Percentiles rank a stretch among this genome's conserved stretches.
These are phyloP conservation scores for Debaryomyces sp. DNA, from an alignment of 1,139 yeast genomes.

Conservation along the genomic window DNA sequence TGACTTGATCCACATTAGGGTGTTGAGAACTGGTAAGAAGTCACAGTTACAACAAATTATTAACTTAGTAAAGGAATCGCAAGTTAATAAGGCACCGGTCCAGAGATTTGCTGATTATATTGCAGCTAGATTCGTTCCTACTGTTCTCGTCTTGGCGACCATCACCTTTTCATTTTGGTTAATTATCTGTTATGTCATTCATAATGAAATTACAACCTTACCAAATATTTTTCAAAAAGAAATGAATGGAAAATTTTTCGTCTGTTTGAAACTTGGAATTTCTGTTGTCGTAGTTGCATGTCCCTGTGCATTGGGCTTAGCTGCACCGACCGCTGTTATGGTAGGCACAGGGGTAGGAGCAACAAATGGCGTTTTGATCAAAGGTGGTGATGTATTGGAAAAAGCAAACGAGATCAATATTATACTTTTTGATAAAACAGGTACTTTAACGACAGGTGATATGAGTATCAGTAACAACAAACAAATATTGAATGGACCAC, in stretches of 20 bases:
- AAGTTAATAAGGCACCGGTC: slow-evolving; percentile 84
- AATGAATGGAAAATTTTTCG: slow-evolving; percentile 61
- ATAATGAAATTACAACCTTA: slow-evolving; percentile 20
- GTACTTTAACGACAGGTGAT: slow-evolving; percentile 86
- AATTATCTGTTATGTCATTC: slow-evolving; percentile 35
- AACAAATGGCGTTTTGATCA: slow-evolving; percentile 81
- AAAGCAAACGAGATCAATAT: slow-evolving; percentile 64
- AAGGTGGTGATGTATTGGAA: slow-evolving; percentile 92
- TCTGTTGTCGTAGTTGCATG: slow-evolving; percentile 96
- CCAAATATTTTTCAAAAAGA: slow-evolving; percentile 62
- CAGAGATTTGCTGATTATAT: slow-evolving; percentile 85
- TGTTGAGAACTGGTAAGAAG: slow-evolving; percentile 73
- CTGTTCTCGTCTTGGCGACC: slow-evolving; percentile 61
- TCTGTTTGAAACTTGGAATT: slow-evolving; percentile 80
- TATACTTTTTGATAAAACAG: slow-evolving; percentile 92
- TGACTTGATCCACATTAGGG: slow-evolving; percentile 69
- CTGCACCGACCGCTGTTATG: slow-evolving; percentile 98
- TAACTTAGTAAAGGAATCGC: slow-evolving; percentile 84
- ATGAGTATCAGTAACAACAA: slow-evolving; percentile 56
- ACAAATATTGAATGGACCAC: slow-evolving; percentile 12
- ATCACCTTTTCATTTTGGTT: slow-evolving; percentile 76
- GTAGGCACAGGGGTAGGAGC: slow-evolving; percentile 99
- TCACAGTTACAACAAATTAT: slow-evolving; percentile 90
- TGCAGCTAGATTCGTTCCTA: slow-evolving; percentile 86
- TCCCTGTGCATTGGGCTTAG: slow-evolving; percentile 95